Evolutionary conservation across 2,329 filamentous ascomycete genomes (phyloP).

Genomic region (Trichophyton simii): DNA sequence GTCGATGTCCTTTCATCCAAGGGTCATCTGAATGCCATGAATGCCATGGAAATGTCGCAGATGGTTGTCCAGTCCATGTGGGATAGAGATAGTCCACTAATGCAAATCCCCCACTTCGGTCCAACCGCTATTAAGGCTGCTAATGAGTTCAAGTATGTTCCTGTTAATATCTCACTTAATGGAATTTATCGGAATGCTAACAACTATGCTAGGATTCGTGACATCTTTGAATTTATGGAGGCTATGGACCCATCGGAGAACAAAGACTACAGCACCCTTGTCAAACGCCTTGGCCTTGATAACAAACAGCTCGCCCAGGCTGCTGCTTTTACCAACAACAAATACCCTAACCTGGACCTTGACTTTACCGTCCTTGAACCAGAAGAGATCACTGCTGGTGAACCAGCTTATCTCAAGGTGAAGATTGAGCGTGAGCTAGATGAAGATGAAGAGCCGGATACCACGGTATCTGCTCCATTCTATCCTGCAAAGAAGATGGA

Average conservation of each 20-base stretch:
- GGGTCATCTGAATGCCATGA: conserved; percentile 92
- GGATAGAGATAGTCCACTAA: conserved; percentile 92
- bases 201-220: conserved; percentile 53
- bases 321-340: conserved; percentile 90
- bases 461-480: conserved; percentile 86
- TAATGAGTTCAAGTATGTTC: conserved; percentile 59
- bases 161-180: neutral
- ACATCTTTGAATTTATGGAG: conserved; percentile 97
- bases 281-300: conserved; percentile 65
- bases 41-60: conserved; percentile 97
- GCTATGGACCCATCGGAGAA: conserved; percentile 96
- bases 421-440: conserved; percentile 71
- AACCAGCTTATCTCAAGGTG: conserved; percentile 70
- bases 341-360: conserved; percentile 89
- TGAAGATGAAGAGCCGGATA: conserved; percentile 62
- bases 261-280: conserved; percentile 60
- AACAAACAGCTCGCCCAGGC: conserved; percentile 75
- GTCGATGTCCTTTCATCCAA: conserved; percentile 94
- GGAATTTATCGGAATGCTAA: conserved; percentile 18
- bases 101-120: conserved; percentile 93
- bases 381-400: conserved; percentile 66
- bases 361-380: conserved; percentile 76
- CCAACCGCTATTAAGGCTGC: conserved; percentile 71
- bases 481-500: conserved; percentile 86
- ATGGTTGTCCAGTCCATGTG: conserved; percentile 99